phyloP scores from a whole-genome alignment of 2,329 filamentous ascomycete genomes.

The Rhynchosporium agropyri region DNA sequence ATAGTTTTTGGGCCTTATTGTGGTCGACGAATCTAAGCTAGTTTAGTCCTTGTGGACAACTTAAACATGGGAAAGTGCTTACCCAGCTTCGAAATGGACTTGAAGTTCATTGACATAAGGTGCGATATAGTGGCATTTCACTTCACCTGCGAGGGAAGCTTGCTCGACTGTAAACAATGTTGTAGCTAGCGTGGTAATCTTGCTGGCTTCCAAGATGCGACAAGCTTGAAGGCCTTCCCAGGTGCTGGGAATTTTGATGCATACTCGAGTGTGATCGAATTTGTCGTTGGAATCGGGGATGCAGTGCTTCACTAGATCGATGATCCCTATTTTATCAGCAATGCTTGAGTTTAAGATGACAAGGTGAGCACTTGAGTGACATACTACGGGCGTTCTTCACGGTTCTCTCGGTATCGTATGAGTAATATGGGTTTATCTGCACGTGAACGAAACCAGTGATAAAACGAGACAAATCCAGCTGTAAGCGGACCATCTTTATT shows the following conservation, averaged over 20 bases:
- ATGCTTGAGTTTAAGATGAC: background rate
- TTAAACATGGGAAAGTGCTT: slow-evolving; percentile 22
- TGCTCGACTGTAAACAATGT: slow-evolving; percentile 65
- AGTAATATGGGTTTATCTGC: slow-evolving; percentile 61
- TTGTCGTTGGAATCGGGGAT: slow-evolving; percentile 48
- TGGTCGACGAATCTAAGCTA: slow-evolving; percentile 50
- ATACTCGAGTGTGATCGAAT: slow-evolving; percentile 53
- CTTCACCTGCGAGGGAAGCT: slow-evolving; percentile 59
- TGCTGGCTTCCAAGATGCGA: slow-evolving; percentile 52
- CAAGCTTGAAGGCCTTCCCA: slow-evolving; percentile 67
- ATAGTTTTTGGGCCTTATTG: slow-evolving; percentile 45
- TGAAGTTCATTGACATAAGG: slow-evolving; percentile 68
- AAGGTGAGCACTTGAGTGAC: background rate
- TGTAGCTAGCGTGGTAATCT: slow-evolving; percentile 63
- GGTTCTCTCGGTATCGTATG: slow-evolving; percentile 53
- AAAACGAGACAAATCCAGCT: slow-evolving; percentile 53
- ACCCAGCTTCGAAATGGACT: slow-evolving; percentile 60
- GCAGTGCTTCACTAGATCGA: slow-evolving; percentile 47
- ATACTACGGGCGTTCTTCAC: slow-evolving; percentile 55
- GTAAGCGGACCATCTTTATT: slow-evolving; percentile 56
- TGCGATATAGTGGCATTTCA: slow-evolving; percentile 62
- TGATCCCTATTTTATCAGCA: slow-evolving; percentile 48
- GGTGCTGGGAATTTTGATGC: slow-evolving; percentile 65
- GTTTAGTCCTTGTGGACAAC: background rate
- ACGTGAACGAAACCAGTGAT: slow-evolving; percentile 57